These are phyloP conservation scores for Phellinidium pouzarii DNA, from an alignment of 1,284 basidiomycete genomes.

Conservation along the genomic window DNA sequence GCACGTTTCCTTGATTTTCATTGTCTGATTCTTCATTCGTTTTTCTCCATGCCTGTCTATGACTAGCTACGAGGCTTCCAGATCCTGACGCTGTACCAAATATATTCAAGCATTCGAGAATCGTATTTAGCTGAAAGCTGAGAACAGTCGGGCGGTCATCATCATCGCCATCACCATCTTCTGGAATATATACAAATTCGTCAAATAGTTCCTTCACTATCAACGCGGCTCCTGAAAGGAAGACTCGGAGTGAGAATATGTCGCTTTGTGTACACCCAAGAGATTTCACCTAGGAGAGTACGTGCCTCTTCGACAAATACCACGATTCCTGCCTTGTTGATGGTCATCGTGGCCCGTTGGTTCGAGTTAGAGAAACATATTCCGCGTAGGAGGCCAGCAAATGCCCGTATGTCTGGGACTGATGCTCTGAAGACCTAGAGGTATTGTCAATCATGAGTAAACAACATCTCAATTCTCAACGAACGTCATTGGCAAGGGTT, in stretches of 20 bases:
- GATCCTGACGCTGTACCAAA: constrained; percentile 40
- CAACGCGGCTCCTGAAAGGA: constrained; percentile 39
- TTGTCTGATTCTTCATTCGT: constrained; percentile 10
- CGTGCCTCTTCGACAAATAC: constrained; percentile 15
- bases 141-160: constrained; percentile 28
- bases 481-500: not conserved
- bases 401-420: constrained; percentile 15
- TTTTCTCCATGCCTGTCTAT: constrained; percentile 16
- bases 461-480: not conserved
- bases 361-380: constrained; percentile 13
- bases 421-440: constrained; percentile 16
- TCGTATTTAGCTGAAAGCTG: constrained; percentile 41
- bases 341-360: constrained; percentile 15
- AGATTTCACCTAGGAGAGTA: constrained; percentile 7
- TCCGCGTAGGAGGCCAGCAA: constrained; percentile 14
- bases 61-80: constrained; percentile 5
- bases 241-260: not conserved
- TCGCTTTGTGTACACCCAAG: not conserved
- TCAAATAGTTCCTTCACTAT: constrained; percentile 39
- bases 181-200: constrained; percentile 32
- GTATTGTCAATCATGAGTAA: not conserved
- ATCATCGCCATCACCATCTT: constrained; percentile 20
- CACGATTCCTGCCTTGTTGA: constrained; percentile 11
- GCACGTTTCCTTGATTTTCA: constrained; percentile 18
- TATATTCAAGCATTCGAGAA: constrained; percentile 51